Base-by-base conservation (phyloP, 495 filamentous ascomycete genomes). In the Hypoxylon perforatum region DNA sequence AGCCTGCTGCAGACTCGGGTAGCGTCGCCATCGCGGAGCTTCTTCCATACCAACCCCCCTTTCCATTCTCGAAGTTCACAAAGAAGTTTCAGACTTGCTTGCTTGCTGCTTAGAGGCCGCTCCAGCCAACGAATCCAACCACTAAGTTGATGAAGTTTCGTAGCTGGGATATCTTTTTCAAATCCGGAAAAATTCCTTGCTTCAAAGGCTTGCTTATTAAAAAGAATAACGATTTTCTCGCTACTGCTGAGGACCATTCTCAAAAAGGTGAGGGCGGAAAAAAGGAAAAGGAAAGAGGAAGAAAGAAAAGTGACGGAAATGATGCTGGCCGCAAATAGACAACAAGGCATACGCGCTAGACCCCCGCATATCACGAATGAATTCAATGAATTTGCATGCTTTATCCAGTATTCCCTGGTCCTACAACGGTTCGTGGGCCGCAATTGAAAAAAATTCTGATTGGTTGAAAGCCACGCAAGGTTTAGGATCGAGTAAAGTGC, bases 401-500 rank as follows among this genome's bases (percentile, higher is more conserved):
- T 67, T 67, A 67, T 70, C 67, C 62, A 70, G 62, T 57, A 66
- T 61, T 46, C 51, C 57, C 47, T 66, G 57, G 62, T 65, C 58
- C 49, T 70, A 57, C 62, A 62, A 44, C 15, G 33, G 57, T 33
- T n/a, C 46, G 39, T 56, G 57, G 50, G 58, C 33, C 33, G 53
- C 42, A n/a, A 23, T 41, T 60, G 19, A 60, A 64, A 46, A 6
- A 14, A n/a, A n/a, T n/a, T 18, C 17, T 22, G 38, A 60, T 19
- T 18, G 52, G 58, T 55, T 38, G 14, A 62, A 39, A 66, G 25
- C 53, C 46, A 38, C 45, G 39, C 28, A 58, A 19, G 45, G 48
- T 17, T 51, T 54, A 47, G 25, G 52, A 54, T 19, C 46, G 36
- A 39, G 38, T 21, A 60, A 14, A 22, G 44, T 49, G 61, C 42